Conservation (phyloP, 2,329 filamentous ascomycete species). For the Botryotinia narcissicola region DNA sequence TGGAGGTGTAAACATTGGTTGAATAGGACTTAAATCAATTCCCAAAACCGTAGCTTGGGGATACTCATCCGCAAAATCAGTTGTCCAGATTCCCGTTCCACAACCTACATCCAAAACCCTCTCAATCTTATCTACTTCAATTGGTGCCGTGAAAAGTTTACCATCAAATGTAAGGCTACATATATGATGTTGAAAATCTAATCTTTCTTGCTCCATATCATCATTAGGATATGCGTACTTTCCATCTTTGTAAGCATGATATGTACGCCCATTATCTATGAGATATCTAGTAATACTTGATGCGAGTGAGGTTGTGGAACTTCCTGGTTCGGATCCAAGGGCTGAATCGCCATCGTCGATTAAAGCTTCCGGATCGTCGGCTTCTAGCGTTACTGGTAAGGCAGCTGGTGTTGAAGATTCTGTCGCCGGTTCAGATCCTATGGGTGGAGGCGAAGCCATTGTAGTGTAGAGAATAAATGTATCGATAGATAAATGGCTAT, state of each 20-base stretch:
- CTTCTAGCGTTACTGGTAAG: constrained; percentile 9
- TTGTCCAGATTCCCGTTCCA: constrained; percentile 19
- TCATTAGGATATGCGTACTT: constrained; percentile 51
- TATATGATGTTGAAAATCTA: constrained; percentile 29
- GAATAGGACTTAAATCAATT: constrained; percentile 32
- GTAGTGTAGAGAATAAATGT: neutral
- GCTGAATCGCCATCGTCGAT: constrained; percentile 8
- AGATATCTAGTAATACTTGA: constrained; percentile 41
- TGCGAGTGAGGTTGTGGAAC: constrained; percentile 25
- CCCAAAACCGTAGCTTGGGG: constrained; percentile 14
- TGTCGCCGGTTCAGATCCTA: neutral
- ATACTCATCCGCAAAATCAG: constrained; percentile 18
- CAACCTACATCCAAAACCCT: constrained; percentile 16
- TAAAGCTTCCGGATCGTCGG: neutral
- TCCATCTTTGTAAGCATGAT: constrained; percentile 38
- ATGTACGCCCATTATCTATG: constrained; percentile 43
- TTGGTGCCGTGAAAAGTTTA: neutral
- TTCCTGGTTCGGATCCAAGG: constrained; percentile 8
- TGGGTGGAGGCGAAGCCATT: neutral
- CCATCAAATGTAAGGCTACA: constrained; percentile 11
- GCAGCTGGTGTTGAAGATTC: neutral
- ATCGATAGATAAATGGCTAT: neutral
- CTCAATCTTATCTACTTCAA: neutral
- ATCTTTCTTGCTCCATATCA: constrained; percentile 55
- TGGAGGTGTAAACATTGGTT: constrained; percentile 48